phyloP scores from a whole-genome alignment of 805 yeast species.

The Hanseniaspora meyeri region DNA sequence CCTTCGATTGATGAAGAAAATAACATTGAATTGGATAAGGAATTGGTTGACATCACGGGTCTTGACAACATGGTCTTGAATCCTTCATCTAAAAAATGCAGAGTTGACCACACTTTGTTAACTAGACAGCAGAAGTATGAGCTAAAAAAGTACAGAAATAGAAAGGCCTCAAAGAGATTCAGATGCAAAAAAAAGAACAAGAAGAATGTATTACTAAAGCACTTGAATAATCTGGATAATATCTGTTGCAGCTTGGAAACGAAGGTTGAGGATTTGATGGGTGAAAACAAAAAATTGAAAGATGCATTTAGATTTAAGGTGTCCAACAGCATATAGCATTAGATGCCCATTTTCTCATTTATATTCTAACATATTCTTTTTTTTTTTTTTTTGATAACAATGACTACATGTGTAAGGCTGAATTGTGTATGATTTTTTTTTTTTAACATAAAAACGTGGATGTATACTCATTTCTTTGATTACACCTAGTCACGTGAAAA shows the following conservation, averaged over 20 bases:
- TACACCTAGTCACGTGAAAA: not conserved
- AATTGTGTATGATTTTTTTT: not conserved
- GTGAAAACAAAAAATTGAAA: not conserved
- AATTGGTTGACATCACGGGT: conserved; percentile 4
- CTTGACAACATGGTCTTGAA: conserved; percentile 8
- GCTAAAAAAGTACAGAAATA: conserved; percentile 10
- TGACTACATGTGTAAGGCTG: not conserved
- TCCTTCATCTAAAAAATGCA: not conserved
- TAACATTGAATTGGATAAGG: conserved; percentile 8
- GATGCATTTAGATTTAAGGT: not conserved
- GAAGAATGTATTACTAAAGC: conserved; percentile 1
- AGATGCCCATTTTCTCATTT: not conserved
- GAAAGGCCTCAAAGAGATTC: conserved; percentile 12
- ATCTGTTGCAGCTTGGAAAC: conserved; percentile 1
- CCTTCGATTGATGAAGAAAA: not conserved
- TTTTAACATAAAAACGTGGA: too few relatives aligned
- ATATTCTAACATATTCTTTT: too few relatives aligned
- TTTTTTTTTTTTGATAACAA: too few relatives aligned
- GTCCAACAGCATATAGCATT: not conserved
- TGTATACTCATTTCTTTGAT: not conserved
- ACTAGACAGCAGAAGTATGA: conserved; percentile 7
- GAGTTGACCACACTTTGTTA: conserved; percentile 11
- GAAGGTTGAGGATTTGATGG: not conserved
- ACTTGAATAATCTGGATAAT: not conserved
- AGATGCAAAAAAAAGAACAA: conserved; percentile 12